A percentile compares a stretch with the other conserved stretches of the same genome.
Evolutionary conservation across 2,329 filamentous ascomycete species (phyloP).

Genomic region (Pseudocercospora macadamiae): DNA sequence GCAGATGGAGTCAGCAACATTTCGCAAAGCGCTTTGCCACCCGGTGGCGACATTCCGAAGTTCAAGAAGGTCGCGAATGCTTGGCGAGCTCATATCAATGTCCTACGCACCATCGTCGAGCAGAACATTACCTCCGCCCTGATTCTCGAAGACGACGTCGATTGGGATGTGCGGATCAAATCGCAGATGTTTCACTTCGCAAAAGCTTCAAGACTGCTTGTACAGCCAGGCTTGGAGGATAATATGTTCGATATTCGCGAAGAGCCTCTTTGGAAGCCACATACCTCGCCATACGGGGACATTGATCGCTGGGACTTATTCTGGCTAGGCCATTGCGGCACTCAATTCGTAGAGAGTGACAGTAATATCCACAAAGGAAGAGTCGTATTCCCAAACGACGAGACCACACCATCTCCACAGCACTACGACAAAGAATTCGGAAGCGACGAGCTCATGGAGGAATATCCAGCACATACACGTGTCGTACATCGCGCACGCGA

Average conservation of each 20-base stretch:
- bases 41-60: constrained; percentile 21
- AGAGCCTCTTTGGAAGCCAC: constrained; percentile 12
- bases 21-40: constrained; percentile 34
- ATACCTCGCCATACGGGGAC: constrained; percentile 31
- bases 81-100: constrained; percentile 27
- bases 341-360: constrained; percentile 32
- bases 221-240: constrained; percentile 29
- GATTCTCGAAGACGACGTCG: constrained; percentile 49
- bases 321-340: constrained; percentile 49
- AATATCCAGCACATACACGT: constrained; percentile 42
- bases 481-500: constrained; percentile 46
- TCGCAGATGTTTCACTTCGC: constrained; percentile 41
- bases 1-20: constrained; percentile 48
- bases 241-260: constrained; percentile 18
- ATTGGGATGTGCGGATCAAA: constrained; percentile 49
- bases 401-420: constrained; percentile 27
- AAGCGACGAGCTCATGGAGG: constrained; percentile 8
- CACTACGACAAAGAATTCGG: constrained; percentile 29
- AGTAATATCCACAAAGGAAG: constrained; percentile 26
- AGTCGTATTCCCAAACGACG: constrained; percentile 28
- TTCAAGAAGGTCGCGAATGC: constrained; percentile 6
- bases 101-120: constrained; percentile 38
- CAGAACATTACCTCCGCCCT: constrained; percentile 43
- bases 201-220: constrained; percentile 42
- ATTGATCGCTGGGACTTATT: constrained; percentile 42